A percentile compares a stretch with the other conserved stretches of the same genome.
Conservation (phyloP, 495 filamentous ascomycete genomes). For the Penicillium atrosanguineum region DNA sequence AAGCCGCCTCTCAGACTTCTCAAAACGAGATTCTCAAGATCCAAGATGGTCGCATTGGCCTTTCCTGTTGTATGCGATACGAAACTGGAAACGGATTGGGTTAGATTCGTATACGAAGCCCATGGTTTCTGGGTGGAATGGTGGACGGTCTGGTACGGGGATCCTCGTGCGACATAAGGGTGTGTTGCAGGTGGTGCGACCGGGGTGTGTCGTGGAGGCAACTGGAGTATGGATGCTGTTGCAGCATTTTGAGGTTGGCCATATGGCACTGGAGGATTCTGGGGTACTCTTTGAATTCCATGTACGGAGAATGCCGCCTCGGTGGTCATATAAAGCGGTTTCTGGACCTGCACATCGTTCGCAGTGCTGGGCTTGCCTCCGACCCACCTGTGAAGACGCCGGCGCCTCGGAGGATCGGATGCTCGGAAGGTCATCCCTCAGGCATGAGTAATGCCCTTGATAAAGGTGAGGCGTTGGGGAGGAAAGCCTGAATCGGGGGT, state of each 20-base stretch:
- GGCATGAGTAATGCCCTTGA: neutral
- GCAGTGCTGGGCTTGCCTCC: neutral
- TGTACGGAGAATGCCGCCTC: neutral
- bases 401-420: neutral
- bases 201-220: neutral
- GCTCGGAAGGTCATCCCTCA: neutral
- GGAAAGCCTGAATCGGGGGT: neutral
- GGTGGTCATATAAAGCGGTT: neutral
- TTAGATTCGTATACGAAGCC: slow-evolving; percentile 14
- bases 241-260: neutral
- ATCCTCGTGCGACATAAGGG: neutral
- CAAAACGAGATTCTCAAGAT: slow-evolving; percentile 14
- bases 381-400: neutral
- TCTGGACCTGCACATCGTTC: neutral
- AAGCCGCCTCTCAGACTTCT: slow-evolving; percentile 15
- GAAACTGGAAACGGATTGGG: slow-evolving; percentile 13
- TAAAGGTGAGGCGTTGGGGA: neutral
- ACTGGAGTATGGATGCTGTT: neutral
- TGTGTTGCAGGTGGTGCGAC: neutral
- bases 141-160: neutral
- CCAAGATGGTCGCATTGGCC: slow-evolving; percentile 20
- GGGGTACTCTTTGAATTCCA: neutral
- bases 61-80: slow-evolving; percentile 15
- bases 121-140: slow-evolving; percentile 5
- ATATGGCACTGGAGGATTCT: neutral